Percentiles rank a stretch among this genome's conserved stretches.
These are phyloP conservation scores for Fistulina hepatica DNA, from an alignment of 1,284 basidiomycete genomes.

Conservation along the genomic window DNA sequence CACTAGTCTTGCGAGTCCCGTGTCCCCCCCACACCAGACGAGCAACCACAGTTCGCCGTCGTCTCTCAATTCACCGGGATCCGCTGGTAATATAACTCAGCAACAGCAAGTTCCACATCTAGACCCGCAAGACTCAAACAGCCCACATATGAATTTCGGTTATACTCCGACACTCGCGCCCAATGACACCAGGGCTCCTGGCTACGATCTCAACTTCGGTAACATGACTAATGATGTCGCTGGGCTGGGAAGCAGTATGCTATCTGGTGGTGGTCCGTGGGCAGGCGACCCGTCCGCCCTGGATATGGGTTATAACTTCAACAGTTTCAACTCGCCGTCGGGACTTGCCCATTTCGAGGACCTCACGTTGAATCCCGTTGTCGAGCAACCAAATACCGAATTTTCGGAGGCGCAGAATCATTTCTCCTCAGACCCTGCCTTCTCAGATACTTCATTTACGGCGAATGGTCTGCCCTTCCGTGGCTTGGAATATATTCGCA, in stretches of 20 bases:
- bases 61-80: conserved; percentile 59
- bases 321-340: conserved; percentile 6
- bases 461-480: conserved; percentile 66
- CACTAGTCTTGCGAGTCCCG: conserved; percentile 42
- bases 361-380: conserved; percentile 4
- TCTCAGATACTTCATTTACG: conserved; percentile 50
- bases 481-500: conserved; percentile 69
- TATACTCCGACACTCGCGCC: conserved; percentile 32
- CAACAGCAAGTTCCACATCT: conserved; percentile 37
- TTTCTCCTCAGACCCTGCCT: conserved; percentile 48
- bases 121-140: no score
- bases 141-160: conserved; percentile 29
- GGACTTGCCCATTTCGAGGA: conserved; percentile 5
- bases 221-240: conserved; percentile 33
- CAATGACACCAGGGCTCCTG: conserved; percentile 28
- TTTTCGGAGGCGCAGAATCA: conserved; percentile 29
- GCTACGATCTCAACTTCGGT: conserved; percentile 47
- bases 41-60: conserved; percentile 67
- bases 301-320: conserved; percentile 22
- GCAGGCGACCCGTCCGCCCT: conserved; percentile 21
- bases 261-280: conserved; percentile 19
- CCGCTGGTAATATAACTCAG: conserved; percentile 24
- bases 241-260: conserved; percentile 32
- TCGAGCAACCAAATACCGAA: neutral
- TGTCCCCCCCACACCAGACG: conserved; percentile 26